Evolutionary conservation across 352 stramenopile species (phyloP), one percentile per base, ranked within the genome.

Genomic region (Pythium coloratum): DNA sequence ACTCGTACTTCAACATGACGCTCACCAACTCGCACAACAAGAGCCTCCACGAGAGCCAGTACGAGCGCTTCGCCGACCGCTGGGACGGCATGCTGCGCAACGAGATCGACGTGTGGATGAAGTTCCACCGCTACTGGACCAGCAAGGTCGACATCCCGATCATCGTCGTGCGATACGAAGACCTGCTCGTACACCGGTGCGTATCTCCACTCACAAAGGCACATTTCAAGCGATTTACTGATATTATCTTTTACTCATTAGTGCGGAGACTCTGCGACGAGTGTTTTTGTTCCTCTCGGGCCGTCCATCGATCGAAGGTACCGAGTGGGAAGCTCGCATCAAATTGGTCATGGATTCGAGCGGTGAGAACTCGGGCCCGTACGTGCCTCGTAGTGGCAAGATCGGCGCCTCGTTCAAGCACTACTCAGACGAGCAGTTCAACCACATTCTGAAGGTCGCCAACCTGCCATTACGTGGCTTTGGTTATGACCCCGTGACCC

Each of bases 1-100:
- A 99, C 66, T 99, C 96, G 54, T 99, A 99, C 80, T 99, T 99
- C 73, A 99, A 99, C 78, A 96, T 99, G 83, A 96, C 88, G 54
- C 78, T 98, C 57, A 98, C 93, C 18, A 97, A 98, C 71, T 94
- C 90, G 55, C 93, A 98, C 80, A 95, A 96, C 71, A 91, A 95
- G 76, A 97, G 89, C 42, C 55, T 97, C 40, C 76, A 92, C 64
- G 88, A 97, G 57, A 83, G 75, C 38, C 79, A 96, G 63, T 98
- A 97, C 67, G 67, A 78, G 55, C 87, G 89, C 34, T 97, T 98
- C 61, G 78, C 81, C 0, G 79, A 94, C 6, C 81, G 94, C 13
- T 98, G 91, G 90, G 91, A 97, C 62, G 80, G 80, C 18, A 81
- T 98, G 74, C 60, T 98, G 20, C 78, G 82, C 40, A 96, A 98